Evolutionary conservation across 2,329 filamentous ascomycete species (phyloP).

Genomic region (Neonectria ditissima): DNA sequence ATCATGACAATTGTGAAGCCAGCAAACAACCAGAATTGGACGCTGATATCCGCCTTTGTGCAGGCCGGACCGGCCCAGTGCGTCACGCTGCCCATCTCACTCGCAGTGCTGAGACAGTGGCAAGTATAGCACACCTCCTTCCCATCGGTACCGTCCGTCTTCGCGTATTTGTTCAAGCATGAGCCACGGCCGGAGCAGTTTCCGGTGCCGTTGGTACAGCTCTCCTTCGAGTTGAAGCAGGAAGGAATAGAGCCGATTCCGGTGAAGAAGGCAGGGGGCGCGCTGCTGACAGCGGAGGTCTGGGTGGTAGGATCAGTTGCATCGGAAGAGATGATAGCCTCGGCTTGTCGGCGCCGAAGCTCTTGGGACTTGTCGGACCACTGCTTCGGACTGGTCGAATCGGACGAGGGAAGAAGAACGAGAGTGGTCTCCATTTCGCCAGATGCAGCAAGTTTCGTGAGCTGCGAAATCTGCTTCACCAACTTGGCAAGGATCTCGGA

Average conservation of each 20-base stretch:
- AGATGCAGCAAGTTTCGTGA: slow-evolving; percentile 58
- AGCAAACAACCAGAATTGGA: slow-evolving; percentile 88
- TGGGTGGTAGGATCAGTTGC: slow-evolving; percentile 38
- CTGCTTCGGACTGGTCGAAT: slow-evolving; percentile 50
- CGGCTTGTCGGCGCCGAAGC: slow-evolving; percentile 61
- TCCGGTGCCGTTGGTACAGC: slow-evolving; percentile 77
- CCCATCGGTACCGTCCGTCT: slow-evolving; percentile 53
- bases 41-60: slow-evolving; percentile 91
- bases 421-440: slow-evolving; percentile 68
- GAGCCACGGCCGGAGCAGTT: slow-evolving; percentile 85
- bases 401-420: slow-evolving; percentile 64
- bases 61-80: slow-evolving; percentile 89
- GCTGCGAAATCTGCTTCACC: slow-evolving; percentile 57
- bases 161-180: slow-evolving; percentile 76
- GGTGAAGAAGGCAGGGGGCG: slow-evolving; percentile 52
- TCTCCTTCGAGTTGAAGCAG: slow-evolving; percentile 79
- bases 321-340: slow-evolving; percentile 59
- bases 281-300: slow-evolving; percentile 42
- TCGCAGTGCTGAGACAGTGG: slow-evolving; percentile 73
- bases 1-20: slow-evolving; percentile 79
- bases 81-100: slow-evolving; percentile 70
- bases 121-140: slow-evolving; percentile 79
- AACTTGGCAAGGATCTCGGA: slow-evolving; percentile 58
- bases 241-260: slow-evolving; percentile 66
- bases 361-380: slow-evolving; percentile 58